Evolutionary conservation across 2,329 filamentous ascomycete genomes (phyloP).

Genomic region (Diplodia intermedia): DNA sequence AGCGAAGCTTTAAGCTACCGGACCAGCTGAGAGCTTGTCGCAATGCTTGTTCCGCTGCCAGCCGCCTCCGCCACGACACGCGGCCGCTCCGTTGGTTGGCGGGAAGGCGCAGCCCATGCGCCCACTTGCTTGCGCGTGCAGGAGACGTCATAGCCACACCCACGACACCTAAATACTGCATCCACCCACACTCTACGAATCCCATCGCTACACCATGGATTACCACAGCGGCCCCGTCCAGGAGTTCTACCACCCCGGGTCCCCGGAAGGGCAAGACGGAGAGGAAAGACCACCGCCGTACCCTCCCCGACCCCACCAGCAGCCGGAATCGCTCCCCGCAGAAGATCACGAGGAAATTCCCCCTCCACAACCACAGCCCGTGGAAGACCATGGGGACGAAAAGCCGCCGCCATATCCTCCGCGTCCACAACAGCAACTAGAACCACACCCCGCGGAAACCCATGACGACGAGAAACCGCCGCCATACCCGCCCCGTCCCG

Average conservation of each 20-base stretch:
- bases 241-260: conserved; percentile 11
- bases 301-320: background rate
- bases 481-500: conserved; percentile 26
- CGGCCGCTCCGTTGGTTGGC: background rate
- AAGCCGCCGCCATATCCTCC: conserved; percentile 29
- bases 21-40: background rate
- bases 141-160: conserved; percentile 13
- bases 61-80: background rate
- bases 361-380: too few relatives aligned
- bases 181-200: background rate
- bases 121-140: conserved; percentile 17
- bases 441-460: background rate
- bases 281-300: background rate
- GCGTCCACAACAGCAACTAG: background rate
- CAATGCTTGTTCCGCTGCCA: conserved; percentile 12
- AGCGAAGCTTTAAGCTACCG: conserved; percentile 13
- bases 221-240: background rate
- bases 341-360: too few relatives aligned
- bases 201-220: conserved; percentile 8
- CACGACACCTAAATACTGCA: background rate
- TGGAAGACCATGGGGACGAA: conserved; percentile 11
- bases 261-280: background rate
- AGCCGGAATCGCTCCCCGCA: too few relatives aligned
- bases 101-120: background rate
- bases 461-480: conserved; percentile 11